Conservation (phyloP, 2,329 filamentous ascomycete genomes). For the Sclerotinia glacialis region DNA sequence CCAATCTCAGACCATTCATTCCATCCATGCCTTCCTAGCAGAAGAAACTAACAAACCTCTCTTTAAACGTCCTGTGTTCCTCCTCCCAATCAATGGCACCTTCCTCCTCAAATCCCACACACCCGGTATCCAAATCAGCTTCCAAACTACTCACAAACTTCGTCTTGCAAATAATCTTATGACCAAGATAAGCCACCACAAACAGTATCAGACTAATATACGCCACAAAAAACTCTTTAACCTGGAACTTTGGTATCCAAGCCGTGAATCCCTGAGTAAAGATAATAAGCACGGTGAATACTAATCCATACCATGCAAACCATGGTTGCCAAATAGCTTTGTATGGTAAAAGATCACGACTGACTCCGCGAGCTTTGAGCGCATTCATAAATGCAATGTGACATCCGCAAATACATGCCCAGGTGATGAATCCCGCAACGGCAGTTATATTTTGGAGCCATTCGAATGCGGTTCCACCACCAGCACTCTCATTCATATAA, state of each 20-base stretch:
- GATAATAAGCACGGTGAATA: constrained; percentile 62
- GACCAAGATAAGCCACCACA: constrained; percentile 55
- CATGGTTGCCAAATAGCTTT: constrained; percentile 61
- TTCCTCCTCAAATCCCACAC: constrained; percentile 27
- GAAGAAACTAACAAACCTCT: constrained; percentile 4
- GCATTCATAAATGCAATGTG: constrained; percentile 65
- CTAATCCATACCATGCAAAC: constrained; percentile 62
- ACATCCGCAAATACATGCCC: constrained; percentile 63
- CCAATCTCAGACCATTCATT: neutral
- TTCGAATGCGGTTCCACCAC: constrained; percentile 61
- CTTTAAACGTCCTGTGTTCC: neutral
- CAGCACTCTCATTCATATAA: constrained; percentile 63
- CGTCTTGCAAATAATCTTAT: constrained; percentile 50
- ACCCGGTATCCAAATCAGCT: constrained; percentile 46
- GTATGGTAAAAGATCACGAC: constrained; percentile 58
- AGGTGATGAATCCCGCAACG: constrained; percentile 67
- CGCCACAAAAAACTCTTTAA: constrained; percentile 59
- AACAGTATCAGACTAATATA: constrained; percentile 67
- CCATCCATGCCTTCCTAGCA: constrained; percentile 1
- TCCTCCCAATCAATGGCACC: neutral
- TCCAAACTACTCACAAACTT: constrained; percentile 42
- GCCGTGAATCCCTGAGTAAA: constrained; percentile 67
- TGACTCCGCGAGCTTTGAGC: constrained; percentile 54
- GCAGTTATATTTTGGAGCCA: constrained; percentile 72
- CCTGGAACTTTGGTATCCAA: constrained; percentile 59